Conservation (phyloP, 2,329 filamentous ascomycete genomes). For the Ophiostoma sp. region DNA sequence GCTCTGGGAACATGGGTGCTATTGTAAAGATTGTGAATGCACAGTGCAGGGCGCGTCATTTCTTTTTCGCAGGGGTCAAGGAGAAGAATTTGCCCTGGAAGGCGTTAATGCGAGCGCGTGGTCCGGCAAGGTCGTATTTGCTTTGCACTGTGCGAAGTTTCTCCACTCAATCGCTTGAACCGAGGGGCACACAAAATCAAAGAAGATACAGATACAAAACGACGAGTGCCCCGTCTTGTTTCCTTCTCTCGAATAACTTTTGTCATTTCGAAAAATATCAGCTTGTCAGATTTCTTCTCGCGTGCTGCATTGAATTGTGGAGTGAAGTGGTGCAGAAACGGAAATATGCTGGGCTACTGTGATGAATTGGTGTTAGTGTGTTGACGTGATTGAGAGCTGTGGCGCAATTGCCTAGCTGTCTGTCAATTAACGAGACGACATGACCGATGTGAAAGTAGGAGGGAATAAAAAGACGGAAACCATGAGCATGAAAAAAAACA, state of each 20-base stretch:
- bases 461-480: background rate
- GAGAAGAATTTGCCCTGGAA: background rate
- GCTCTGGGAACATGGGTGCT: background rate
- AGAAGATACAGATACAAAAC: no score
- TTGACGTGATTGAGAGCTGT: slow-evolving; percentile 14
- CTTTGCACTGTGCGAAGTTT: background rate
- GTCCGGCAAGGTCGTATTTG: background rate
- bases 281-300: no score
- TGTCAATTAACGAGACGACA: background rate
- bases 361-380: background rate
- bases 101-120: background rate
- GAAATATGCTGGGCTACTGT: background rate
- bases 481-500: no score
- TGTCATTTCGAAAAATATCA: no score
- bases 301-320: background rate
- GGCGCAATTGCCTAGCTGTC: background rate
- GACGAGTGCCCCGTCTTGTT: no score
- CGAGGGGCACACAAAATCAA: no score
- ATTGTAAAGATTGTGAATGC: background rate
- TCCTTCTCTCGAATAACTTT: no score
- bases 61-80: background rate
- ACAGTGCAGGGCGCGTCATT: background rate
- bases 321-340: background rate
- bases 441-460: background rate
- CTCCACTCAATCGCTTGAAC: no score